A percentile compares a stretch with the other conserved stretches of the same genome.
Evolutionary conservation across 179 eudicot species (phyloP).

Genomic region (Nepenthes alata): DNA sequence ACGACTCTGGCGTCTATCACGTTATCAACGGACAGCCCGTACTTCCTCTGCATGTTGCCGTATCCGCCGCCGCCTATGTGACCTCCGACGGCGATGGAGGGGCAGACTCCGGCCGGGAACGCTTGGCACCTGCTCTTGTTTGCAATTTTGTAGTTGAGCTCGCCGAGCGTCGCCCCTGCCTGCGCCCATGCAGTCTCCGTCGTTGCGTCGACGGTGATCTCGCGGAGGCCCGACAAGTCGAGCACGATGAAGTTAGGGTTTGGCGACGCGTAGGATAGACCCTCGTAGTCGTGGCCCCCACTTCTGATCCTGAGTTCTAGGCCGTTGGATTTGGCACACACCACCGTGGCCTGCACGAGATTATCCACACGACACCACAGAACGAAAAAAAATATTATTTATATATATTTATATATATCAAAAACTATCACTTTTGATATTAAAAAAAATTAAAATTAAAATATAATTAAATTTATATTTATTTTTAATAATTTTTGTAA

Average conservation of each 20-base stretch:
- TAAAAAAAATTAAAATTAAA: no score
- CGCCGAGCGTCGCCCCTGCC: constrained; percentile 18
- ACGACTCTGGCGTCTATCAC: constrained; percentile 18
- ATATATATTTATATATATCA: no score
- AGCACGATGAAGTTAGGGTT: constrained; percentile 14
- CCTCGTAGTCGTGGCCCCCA: constrained; percentile 44
- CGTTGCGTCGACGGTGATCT: constrained; percentile 6
- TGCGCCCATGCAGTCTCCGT: constrained; percentile 16
- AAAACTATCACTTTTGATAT: no score
- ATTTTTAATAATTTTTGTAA: no score
- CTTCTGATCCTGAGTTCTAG: constrained; percentile 40
- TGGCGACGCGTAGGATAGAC: constrained; percentile 11
- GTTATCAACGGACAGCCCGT: constrained; percentile 12
- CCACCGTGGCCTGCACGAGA: constrained; percentile 25
- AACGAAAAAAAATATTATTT: no score
- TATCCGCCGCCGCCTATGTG: constrained; percentile 24
- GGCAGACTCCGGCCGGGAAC: constrained; percentile 17
- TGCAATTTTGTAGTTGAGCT: constrained; percentile 18
- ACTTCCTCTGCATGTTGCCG: constrained; percentile 19
- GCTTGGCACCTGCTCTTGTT: constrained; percentile 10
- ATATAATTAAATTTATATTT: no score
- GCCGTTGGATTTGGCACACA: constrained; percentile 23
- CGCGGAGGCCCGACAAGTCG: constrained; percentile 16
- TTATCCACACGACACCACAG: no score
- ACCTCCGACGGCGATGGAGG: constrained; percentile 18